These are phyloP conservation scores for Chaetomiaceae sp. DNA, from an alignment of 2,329 filamentous ascomycete genomes.

Conservation along the genomic window DNA sequence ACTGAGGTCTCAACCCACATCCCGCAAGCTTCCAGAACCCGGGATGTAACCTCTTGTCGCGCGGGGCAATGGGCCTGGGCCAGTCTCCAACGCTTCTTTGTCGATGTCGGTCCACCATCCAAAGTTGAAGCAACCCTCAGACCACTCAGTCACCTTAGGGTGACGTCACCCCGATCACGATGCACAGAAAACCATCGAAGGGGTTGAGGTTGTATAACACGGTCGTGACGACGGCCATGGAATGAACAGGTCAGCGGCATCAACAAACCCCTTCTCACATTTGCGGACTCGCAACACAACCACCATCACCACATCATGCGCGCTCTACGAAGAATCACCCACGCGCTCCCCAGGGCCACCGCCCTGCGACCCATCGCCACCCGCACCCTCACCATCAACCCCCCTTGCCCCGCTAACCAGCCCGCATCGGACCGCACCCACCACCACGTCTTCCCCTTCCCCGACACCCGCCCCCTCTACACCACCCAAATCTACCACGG, in stretches of 20 bases:
- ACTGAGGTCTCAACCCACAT: no score
- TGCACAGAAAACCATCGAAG: not conserved
- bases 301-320: constrained; percentile 3
- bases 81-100: not conserved
- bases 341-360: not conserved
- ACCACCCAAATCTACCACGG: constrained; percentile 20
- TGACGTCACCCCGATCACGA: no score
- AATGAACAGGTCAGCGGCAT: no score
- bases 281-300: not conserved
- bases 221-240: not conserved
- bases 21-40: no score
- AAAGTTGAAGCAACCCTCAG: not conserved
- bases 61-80: not conserved
- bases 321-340: not conserved
- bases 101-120: not conserved
- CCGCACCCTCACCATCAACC: constrained; percentile 1
- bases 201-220: not conserved
- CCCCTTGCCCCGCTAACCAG: not conserved
- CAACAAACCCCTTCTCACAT: not conserved
- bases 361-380: constrained; percentile 1
- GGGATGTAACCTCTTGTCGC: not conserved
- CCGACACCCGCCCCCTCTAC: constrained; percentile 8
- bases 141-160: not conserved
- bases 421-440: no score
- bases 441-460: no score